Evolutionary conservation across 1,284 basidiomycete genomes (phyloP).

Genomic region (Ustilago tritici): DNA sequence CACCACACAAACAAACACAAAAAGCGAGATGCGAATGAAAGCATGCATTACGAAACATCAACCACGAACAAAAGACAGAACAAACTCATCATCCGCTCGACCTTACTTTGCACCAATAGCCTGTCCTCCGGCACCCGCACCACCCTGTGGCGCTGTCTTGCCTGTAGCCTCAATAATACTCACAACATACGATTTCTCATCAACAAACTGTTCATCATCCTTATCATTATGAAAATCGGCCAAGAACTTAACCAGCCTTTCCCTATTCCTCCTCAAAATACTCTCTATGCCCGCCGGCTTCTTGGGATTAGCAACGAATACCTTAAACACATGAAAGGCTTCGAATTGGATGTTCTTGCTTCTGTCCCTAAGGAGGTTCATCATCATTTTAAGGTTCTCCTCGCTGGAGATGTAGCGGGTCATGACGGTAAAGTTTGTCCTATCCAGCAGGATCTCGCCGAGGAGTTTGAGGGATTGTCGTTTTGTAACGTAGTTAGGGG

Average conservation of each 20-base stretch:
- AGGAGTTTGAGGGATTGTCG: constrained; percentile 97
- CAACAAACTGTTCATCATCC: constrained; percentile 74
- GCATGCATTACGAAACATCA: background rate
- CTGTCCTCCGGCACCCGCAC: constrained; percentile 2
- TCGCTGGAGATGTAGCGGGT: constrained; percentile 88
- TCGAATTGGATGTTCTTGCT: constrained; percentile 99
- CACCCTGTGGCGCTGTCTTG: constrained; percentile 7
- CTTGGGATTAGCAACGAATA: constrained; percentile 98
- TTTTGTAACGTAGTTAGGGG: constrained; percentile 98
- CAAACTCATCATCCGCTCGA: no score
- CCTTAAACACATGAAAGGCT: constrained; percentile 99
- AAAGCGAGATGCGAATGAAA: no score
- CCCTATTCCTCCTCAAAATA: constrained; percentile 92
- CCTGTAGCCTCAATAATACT: constrained; percentile 64
- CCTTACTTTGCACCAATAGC: background rate
- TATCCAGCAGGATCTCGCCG: constrained; percentile 95
- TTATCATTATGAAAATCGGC: constrained; percentile 97
- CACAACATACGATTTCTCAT: constrained; percentile 68
- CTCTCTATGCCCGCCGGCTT: constrained; percentile 93
- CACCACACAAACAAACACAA: no score
- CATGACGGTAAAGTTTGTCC: constrained; percentile 98
- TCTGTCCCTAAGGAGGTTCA: constrained; percentile 96
- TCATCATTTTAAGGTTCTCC: constrained; percentile 98
- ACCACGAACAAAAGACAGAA: background rate
- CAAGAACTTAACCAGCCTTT: constrained; percentile 89